Evolutionary conservation across 2,329 filamentous ascomycete species (phyloP), one percentile per base, ranked within the genome.

Genomic region (Microcyclospora pomicola): DNA sequence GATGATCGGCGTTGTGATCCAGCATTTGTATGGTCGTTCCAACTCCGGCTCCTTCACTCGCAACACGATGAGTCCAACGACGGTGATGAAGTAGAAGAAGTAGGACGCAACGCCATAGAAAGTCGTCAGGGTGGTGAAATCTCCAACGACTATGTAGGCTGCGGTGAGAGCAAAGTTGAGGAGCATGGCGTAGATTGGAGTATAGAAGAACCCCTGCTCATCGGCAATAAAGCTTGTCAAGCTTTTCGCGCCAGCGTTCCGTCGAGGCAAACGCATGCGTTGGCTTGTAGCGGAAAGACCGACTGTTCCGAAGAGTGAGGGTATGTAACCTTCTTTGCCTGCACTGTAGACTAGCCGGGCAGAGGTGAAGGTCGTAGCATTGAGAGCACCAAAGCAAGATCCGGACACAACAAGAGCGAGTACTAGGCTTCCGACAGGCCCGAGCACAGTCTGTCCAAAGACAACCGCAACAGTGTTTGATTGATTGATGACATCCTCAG

Each of bases 91-190:
- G 65, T 98, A 98, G 58, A 98, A 98, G 0, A 84, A 84, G 59
- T 98, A 98, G 11, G 87, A 87, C 0, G 91, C 91, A 10, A 98
- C 91, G 40, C 91, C 91, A 63, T 96, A 96, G 58, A 98, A 98
- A 0, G 91, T 96, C 40, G 96, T 72, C 2, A 98, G 73, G 0
- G 88, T 94, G 37, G 77, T 71, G 56, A 98, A 96, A 58, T 94
- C 85, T 60, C 91, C 91, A 5, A 93, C 77, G 2, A 82, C 54
- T 44, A 94, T 77, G 64, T 96, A 98, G 1, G 72, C 64, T 3
- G 72, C 64, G 1, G 85, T 93, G 15, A 98, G 64, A 3, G 64
- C 48, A 31, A 72, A 72, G 60, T 98, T 98, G 49, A 96, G 75
- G 2, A 81, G 54, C 63, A 96, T 83, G 6, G 91, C 91, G 49